phyloP scores from a whole-genome alignment of 768 basidiomycete genomes.

The Collybiopsis luxurians region DNA sequence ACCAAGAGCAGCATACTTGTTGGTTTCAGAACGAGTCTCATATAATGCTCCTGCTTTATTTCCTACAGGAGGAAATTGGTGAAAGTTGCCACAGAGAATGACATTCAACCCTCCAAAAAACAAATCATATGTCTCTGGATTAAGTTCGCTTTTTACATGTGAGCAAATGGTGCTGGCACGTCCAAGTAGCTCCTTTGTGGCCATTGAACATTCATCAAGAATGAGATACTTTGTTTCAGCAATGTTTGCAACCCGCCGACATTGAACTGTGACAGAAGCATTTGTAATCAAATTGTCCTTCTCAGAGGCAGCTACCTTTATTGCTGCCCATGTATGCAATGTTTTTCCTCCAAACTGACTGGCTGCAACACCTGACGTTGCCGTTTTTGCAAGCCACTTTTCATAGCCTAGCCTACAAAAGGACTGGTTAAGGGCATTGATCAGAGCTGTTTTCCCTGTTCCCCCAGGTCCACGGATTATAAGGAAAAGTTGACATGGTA shows the following conservation, averaged over 20 bases:
- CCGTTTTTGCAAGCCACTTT: slow-evolving; percentile 24
- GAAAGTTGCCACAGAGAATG: slow-evolving; percentile 30
- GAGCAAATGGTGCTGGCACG: slow-evolving; percentile 15
- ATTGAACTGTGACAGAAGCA: not conserved
- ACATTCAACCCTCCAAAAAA: slow-evolving; percentile 30
- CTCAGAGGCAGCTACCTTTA: slow-evolving; percentile 4
- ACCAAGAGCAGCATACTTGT: slow-evolving; percentile 9
- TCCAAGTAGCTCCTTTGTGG: slow-evolving; percentile 21
- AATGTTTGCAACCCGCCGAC: not conserved
- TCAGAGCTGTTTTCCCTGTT: slow-evolving; percentile 32
- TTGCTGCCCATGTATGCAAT: slow-evolving; percentile 19
- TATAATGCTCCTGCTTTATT: slow-evolving; percentile 5
- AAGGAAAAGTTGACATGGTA: slow-evolving; percentile 29
- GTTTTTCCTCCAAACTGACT: slow-evolving; percentile 32
- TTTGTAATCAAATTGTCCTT: not conserved
- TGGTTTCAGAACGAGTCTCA: not conserved
- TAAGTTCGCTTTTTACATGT: slow-evolving; percentile 7
- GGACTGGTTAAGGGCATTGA: slow-evolving; percentile 25
- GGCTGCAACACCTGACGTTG: slow-evolving; percentile 32
- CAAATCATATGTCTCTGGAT: not conserved
- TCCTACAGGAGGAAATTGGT: slow-evolving; percentile 31
- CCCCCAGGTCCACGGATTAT: slow-evolving; percentile 31
- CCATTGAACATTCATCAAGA: slow-evolving; percentile 35
- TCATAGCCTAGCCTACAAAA: slow-evolving; percentile 16
- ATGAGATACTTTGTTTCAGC: slow-evolving; percentile 24